Base-by-base conservation (phyloP, 116 monocot species). In the Cymodocea nodosa region DNA sequence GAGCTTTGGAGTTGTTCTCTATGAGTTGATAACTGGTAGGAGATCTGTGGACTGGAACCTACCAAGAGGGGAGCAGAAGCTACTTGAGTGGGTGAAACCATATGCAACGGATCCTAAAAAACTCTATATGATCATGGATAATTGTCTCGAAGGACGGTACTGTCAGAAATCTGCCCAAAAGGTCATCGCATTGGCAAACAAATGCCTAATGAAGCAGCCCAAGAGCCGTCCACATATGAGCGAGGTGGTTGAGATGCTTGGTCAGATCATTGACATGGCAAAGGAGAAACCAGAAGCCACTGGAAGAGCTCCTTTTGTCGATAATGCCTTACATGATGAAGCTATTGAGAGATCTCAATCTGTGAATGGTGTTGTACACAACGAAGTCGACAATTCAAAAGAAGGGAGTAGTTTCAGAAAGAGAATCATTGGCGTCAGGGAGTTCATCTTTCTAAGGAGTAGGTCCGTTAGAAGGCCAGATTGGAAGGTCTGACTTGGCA, bases 1-100 rank as follows among this genome's bases (percentile, higher is more conserved):
- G 80, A 84, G 84, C 66, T 84, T 77, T 37, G 84, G 84, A 0
- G 80, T 84, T 0, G 80, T 84, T 25, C 78, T 84, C 23, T 84
- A 77, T 48, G 84, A 84, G 68, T 74, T 84, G 51, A 65, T 84
- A 20, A 81, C 85, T 2, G 85, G 85, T 51, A 75, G 81, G 75
- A 69, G 85, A 52, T 70, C 81, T 2, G 23, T 85, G 6, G 85
- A 85, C 37, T 60, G 76, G 19, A 85, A 81, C 52, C 68, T 81
- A 35, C 85, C 85, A 0, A 85, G 53, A 71, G 68, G 36, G 13
- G 81, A 85, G 60, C 81, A 81, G 60, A 85, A 81, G 49, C 78
- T 85, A 48, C 69, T 85, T 6, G 70, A 80, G 4, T 85, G 85
- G 85, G 81, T 67, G 53, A 85, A 68, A 48, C 85, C 75, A 16